Base-by-base conservation (phyloP, 1,284 basidiomycete species). In the Bondarzewia mesenterica region DNA sequence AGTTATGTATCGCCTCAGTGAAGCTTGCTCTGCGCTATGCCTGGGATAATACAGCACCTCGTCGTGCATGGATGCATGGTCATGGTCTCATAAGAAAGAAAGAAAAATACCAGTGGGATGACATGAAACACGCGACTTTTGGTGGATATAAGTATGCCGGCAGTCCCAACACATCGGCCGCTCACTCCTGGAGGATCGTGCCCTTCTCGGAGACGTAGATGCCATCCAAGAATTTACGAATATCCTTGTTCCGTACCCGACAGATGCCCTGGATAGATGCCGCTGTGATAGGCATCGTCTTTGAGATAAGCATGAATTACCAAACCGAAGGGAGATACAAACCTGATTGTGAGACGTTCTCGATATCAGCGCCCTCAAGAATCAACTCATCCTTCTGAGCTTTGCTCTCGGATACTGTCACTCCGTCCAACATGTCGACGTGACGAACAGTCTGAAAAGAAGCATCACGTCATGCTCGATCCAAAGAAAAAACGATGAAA, bases 241-340 rank as follows among this genome's bases (percentile, higher is more conserved):
- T 94, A 78, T 98, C 93, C 78, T 97, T 97, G 85, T 96, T 93
- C 70, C 91, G 88, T 63, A 98, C 93, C 57, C 87, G 82, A 75
- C 91, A 94, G 54, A 87, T 77, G 60, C 93, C 93, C 68, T 96
- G 94, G 67, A 97, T 96, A 41, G 90, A 90, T 45, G 93, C 94
- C 52, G 94, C 93, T 89, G 53, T 3, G 52, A 40, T 37, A 27
- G n/a, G 38, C 3, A 32, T 12, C n/a, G 10, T 32, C 7, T 4
- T 18, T 20, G 16, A 26, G 40, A 43, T 22, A 29, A 47, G 41
- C 16, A 6, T 41, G 46, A 42, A 43, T 44, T 37, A 40, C 18
- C 52, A 8, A 18, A 26, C 15, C 23, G 15, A 27, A 16, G 3
- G 15, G 27, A n/a, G n/a, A n/a, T n/a, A 53, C 73, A 44, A 56